Evolutionary conservation across 23 red algal species (phyloP), one percentile per base, ranked within the genome.

Genomic region (Agarophyton chilense): DNA sequence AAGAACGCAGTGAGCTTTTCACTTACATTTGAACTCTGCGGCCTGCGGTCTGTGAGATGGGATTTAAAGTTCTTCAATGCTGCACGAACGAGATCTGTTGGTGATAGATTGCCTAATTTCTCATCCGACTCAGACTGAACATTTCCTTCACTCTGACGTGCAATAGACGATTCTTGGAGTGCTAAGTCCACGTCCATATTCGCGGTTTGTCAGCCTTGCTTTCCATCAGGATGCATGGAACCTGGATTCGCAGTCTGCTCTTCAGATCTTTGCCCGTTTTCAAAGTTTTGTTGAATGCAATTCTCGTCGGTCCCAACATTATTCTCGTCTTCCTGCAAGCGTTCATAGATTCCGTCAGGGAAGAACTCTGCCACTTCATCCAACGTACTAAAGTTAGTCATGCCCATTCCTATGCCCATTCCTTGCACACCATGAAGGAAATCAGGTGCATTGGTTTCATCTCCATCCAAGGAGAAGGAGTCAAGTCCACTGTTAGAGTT

Each of bases 281-380:
- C 56, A 63, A 33, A 38, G 24, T 7, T 16, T 11, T 11, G 83
- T n/a, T n/a, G n/a, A n/a, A n/a, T n/a, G n/a, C n/a, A n/a, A n/a
- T n/a, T n/a, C n/a, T n/a, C n/a, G n/a, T n/a, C n/a, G n/a, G n/a
- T n/a, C n/a, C n/a, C n/a, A n/a, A n/a, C n/a, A n/a, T n/a, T n/a
- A n/a, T n/a, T n/a, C n/a, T n/a, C n/a, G n/a, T n/a, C n/a, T n/a
- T n/a, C n/a, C n/a, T n/a, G n/a, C n/a, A n/a, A n/a, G n/a, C n/a
- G n/a, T n/a, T n/a, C n/a, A n/a, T n/a, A n/a, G n/a, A n/a, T n/a
- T n/a, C n/a, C n/a, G n/a, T n/a, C n/a, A n/a, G n/a, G n/a, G n/a
- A n/a, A n/a, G n/a, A n/a, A n/a, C n/a, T n/a, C n/a, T n/a, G n/a
- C 52, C 22, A 88, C 44, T 71, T 88, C 83, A 44, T 88, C 67